These are phyloP conservation scores for Calocera viscosa DNA, from an alignment of 768 basidiomycete species.

Conservation along the genomic window DNA sequence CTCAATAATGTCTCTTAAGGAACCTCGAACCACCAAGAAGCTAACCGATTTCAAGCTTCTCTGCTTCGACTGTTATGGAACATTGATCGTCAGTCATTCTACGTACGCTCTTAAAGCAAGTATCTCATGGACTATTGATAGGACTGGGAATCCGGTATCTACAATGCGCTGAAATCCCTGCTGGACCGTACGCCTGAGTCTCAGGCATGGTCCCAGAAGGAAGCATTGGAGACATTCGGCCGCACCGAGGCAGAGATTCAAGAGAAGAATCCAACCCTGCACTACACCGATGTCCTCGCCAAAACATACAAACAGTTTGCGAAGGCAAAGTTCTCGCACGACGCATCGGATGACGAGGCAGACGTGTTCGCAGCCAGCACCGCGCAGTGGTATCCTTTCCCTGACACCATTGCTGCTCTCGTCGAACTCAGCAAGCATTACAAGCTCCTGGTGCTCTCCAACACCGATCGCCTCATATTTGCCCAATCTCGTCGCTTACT, in stretches of 20 bases:
- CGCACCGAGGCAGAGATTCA: slow-evolving; percentile 47
- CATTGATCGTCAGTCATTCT: slow-evolving; percentile 40
- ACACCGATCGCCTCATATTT: slow-evolving; percentile 51
- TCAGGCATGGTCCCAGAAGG: slow-evolving; percentile 40
- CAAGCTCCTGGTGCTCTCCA: slow-evolving; percentile 62
- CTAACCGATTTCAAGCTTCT: slow-evolving; percentile 32
- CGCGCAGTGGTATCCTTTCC: slow-evolving; percentile 50
- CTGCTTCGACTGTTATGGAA: slow-evolving; percentile 68
- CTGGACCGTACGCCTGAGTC: slow-evolving; percentile 23
- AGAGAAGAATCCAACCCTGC: slow-evolving; percentile 42
- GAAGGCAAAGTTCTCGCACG: slow-evolving; percentile 18
- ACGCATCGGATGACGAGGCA: slow-evolving; percentile 23
- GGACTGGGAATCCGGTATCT: slow-evolving; percentile 67
- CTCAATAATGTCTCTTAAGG: background rate
- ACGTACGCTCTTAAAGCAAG: background rate
- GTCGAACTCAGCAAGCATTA: slow-evolving; percentile 46
- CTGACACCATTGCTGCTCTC: slow-evolving; percentile 52
- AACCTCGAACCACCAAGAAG: background rate
- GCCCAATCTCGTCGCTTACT: slow-evolving; percentile 36
- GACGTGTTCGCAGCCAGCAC: slow-evolving; percentile 49
- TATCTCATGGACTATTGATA: slow-evolving; percentile 20
- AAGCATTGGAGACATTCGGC: slow-evolving; percentile 41
- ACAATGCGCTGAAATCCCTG: slow-evolving; percentile 41
- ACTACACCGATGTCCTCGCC: slow-evolving; percentile 51
- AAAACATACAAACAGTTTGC: slow-evolving; percentile 26